Percentiles rank a stretch among this genome's conserved stretches.
These are phyloP conservation scores for Rhynchosporium graminicola DNA, from an alignment of 2,329 filamentous ascomycete species.

Conservation along the genomic window DNA sequence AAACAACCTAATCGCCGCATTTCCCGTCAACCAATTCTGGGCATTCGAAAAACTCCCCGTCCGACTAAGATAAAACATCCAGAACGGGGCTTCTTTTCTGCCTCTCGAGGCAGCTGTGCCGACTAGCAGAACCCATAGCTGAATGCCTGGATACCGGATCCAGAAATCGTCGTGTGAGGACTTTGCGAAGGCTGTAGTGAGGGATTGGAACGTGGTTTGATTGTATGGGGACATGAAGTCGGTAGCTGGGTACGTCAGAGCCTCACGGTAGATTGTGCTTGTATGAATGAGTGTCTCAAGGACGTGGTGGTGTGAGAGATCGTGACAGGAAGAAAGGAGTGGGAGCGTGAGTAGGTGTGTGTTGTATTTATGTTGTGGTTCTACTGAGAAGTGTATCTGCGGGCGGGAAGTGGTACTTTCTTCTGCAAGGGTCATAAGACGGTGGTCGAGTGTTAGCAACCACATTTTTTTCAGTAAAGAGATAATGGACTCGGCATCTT, in stretches of 20 bases:
- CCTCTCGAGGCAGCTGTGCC: constrained; percentile 19
- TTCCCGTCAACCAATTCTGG: constrained; percentile 16
- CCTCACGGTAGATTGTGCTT: constrained; percentile 13
- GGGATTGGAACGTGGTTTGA: constrained; percentile 2
- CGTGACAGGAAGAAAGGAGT: constrained; percentile 22
- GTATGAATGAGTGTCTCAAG: constrained; percentile 18
- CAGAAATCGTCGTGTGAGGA: constrained; percentile 23
- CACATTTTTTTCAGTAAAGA: constrained; percentile 14
- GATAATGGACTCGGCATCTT: constrained; percentile 12
- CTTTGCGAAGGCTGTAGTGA: constrained; percentile 15
- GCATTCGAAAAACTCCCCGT: constrained; percentile 20
- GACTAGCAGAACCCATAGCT: constrained; percentile 23
- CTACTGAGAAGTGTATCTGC: constrained; percentile 16
- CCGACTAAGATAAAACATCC: constrained; percentile 24
- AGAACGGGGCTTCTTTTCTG: constrained; percentile 24
- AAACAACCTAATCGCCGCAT: constrained; percentile 17
- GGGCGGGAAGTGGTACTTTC: neutral
- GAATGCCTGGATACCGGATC: constrained; percentile 21
- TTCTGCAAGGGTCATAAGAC: neutral
- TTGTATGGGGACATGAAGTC: constrained; percentile 13
- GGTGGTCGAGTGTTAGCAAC: constrained; percentile 12
- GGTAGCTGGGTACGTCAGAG: constrained; percentile 1
- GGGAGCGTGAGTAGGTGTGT: constrained; percentile 23
- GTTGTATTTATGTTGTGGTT: constrained; percentile 17
- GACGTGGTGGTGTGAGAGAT: constrained; percentile 17